These are phyloP conservation scores for Stephania yunnanensis DNA, from an alignment of 164 flowering plant species.

Conservation along the genomic window DNA sequence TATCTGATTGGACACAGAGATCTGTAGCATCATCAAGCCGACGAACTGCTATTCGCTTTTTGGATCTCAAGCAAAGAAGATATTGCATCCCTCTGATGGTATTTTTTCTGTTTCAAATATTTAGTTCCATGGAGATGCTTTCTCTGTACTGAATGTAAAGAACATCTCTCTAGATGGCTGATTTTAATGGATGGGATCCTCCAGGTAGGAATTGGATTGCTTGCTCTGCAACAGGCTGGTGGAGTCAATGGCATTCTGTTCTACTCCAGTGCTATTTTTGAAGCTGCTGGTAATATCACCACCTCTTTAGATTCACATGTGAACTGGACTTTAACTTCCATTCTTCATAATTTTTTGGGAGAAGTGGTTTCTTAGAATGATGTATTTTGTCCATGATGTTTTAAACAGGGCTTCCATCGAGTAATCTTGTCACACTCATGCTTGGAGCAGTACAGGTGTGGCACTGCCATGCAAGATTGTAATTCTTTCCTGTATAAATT, in stretches of 20 bases:
- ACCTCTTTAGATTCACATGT: neutral
- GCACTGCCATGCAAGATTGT: neutral
- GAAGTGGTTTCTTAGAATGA: neutral
- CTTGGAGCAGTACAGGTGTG: slow-evolving; percentile 82
- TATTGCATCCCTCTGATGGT: slow-evolving; percentile 90
- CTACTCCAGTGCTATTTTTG: slow-evolving; percentile 77
- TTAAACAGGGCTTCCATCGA: slow-evolving; percentile 61
- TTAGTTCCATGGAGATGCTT: neutral
- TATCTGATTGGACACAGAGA: slow-evolving; percentile 38
- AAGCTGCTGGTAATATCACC: slow-evolving; percentile 60
- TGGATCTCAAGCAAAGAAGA: slow-evolving; percentile 66
- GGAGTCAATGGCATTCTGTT: slow-evolving; percentile 89
- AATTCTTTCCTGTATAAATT: neutral
- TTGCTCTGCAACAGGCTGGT: slow-evolving; percentile 72
- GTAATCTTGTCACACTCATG: slow-evolving; percentile 65
- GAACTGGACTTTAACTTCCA: neutral
- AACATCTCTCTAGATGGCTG: neutral
- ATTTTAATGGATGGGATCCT: slow-evolving; percentile 9
- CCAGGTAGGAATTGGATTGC: slow-evolving; percentile 86
- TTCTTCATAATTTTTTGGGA: neutral
- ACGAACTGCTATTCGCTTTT: slow-evolving; percentile 49
- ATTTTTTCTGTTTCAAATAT: slow-evolving; percentile 10
- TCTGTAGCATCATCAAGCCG: slow-evolving; percentile 54
- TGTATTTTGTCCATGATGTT: neutral
- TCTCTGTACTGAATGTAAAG: neutral